Conservation (phyloP, 805 yeast genomes). For the Torulaspora indica region DNA sequence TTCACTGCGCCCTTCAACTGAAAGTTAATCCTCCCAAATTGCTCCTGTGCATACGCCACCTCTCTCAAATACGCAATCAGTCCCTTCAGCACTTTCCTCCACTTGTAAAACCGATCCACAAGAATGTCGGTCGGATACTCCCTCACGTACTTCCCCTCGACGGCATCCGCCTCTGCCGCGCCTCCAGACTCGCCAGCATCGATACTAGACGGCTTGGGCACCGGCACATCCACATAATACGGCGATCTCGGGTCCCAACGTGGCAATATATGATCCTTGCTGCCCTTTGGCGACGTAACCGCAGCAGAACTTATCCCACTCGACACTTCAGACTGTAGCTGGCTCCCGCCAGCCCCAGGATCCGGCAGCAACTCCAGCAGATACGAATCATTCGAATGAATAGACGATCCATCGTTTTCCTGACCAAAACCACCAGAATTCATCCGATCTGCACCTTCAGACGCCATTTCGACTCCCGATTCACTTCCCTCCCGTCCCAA, state of each 20-base stretch:
- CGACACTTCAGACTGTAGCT: slow-evolving; percentile 2
- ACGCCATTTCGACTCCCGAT: slow-evolving; percentile 1
- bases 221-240: slow-evolving; percentile 34
- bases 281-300: slow-evolving; percentile 3
- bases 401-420: slow-evolving; percentile 16
- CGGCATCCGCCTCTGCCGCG: slow-evolving; percentile 16
- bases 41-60: slow-evolving; percentile 75
- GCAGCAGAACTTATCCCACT: slow-evolving; percentile 12
- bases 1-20: slow-evolving; percentile 65
- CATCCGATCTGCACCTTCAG: not conserved
- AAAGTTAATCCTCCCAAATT: slow-evolving; percentile 60
- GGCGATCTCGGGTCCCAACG: slow-evolving; percentile 33
- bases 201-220: slow-evolving; percentile 28
- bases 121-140: slow-evolving; percentile 72
- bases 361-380: slow-evolving; percentile 24
- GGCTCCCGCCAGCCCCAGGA: slow-evolving; percentile 7
- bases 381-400: slow-evolving; percentile 26
- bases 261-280: slow-evolving; percentile 23
- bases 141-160: slow-evolving; percentile 27
- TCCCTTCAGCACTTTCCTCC: slow-evolving; percentile 73
- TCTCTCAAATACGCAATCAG: slow-evolving; percentile 67
- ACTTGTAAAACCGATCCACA: slow-evolving; percentile 72
- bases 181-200: slow-evolving; percentile 6
- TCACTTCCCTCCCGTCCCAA: slow-evolving; percentile 9
- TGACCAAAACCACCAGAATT: not conserved